Evolutionary conservation across 306 rosid genomes (phyloP), one percentile per base, ranked within the genome.

Genomic region (Potentilla sterilis): DNA sequence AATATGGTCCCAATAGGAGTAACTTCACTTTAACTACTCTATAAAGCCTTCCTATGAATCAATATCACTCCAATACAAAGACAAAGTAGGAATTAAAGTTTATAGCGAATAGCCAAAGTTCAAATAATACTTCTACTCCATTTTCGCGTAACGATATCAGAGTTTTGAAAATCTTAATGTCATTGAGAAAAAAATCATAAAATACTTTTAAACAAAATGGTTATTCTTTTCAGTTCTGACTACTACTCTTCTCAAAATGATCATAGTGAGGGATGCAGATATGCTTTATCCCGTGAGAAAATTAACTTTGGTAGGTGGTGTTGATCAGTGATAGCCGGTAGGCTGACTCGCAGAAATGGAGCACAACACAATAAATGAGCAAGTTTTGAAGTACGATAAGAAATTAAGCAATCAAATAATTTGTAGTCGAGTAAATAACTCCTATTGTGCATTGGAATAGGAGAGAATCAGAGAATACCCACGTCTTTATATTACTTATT

Each of bases 401-500:
- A 46, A 46, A 46, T 46, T 0, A 46, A 47, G 51, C 18, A 54
- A 54, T 4, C 15, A 14, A 38, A 62, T 6, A 32, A 7, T 63
- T 63, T 63, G 68, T 63, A 63, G 42, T 9, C 15, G 43, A 55
- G 76, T 55, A 72, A 55, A 72, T 72, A 11, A 72, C 76, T 21
- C 9, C 43, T 4, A 14, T 40, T 63, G 43, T 49, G 22, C 41
- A 57, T 42, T 13, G 77, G 46, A 61, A 11, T 43, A 61, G 15
- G 59, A 48, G 41, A 47, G 58, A 49, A 49, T 48, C 44, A 4
- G 14, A 70, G 47, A 48, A 70, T 12, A 24, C 51, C 35, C 75
- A 71, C 63, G 75, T 71, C 18, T 28, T 9, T 71, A 16, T 16
- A 10, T 3, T 35, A 12, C 24, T 43, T 21, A 57, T 11, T 73